Base-by-base conservation (phyloP, 2,329 filamentous ascomycete genomes). In the Hypoxylon sp. region DNA sequence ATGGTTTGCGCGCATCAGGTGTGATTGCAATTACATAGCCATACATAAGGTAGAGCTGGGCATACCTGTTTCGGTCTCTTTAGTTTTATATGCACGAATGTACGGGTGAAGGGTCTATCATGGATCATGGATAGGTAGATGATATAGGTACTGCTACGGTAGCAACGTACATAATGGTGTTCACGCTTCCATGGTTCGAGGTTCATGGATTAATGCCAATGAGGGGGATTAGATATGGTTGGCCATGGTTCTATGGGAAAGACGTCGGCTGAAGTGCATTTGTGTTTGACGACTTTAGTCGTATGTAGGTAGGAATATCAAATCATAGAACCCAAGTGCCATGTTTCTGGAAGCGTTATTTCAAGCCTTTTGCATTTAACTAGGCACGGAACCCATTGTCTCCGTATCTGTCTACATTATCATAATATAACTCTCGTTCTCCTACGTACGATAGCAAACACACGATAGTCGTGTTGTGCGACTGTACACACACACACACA, bases 111-210 rank as follows among this genome's bases (percentile, higher is more conserved):
- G 45, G 48, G 49, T 69, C 56, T 59, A 65, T 61, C 55, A 57
- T 51, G 56, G 34, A 36, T n/a, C n/a, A n/a, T n/a, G n/a, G n/a
- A n/a, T n/a, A n/a, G n/a, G n/a, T 36, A 64, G 60, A 65, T 58
- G 61, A 50, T 57, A 58, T 55, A 65, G 62, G 53, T 62, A 60
- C 58, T 70, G 59, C 65, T 65, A 68, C 65, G 56, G 68, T 70
- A 63, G 65, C 63, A 70, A 61, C 34, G 65, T 58, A 60, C 30
- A 61, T 60, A 68, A 53, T 64, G 63, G 63, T 67, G 66, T 71
- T 71, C 66, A 57, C 57, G 63, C 60, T 69, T 65, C 68, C 63
- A 71, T 71, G 68, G 68, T 71, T 69, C 63, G 63, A 66, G 60
- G 68, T 67, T 67, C 68, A 63, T 63, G 65, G 68, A 56, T 64